Base-by-base conservation (phyloP, 495 filamentous ascomycete genomes). In the Astrothelium subdiscretum region DNA sequence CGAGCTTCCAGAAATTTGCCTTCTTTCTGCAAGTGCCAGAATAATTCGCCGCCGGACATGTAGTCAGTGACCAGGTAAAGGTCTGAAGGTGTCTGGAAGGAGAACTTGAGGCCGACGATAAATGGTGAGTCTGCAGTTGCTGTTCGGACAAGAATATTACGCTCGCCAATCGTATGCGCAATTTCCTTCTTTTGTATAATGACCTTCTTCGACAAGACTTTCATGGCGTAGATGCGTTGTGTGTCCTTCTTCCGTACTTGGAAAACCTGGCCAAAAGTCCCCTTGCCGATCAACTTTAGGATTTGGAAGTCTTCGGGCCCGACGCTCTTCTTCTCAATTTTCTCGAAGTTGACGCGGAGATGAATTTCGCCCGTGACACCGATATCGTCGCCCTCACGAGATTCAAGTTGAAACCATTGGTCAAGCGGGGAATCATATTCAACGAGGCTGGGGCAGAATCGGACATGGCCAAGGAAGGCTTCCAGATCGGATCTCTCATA, bases 141-240 rank as follows among this genome's bases (percentile, higher is more conserved):
- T 15, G 94, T 98, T 58, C 94, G 86, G 27, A 98, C 94, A 40
- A 98, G 78, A 62, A 98, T 98, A 71, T 98, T 98, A 32, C 94
- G 85, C 75, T 98, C 95, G 61, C 94, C 94, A 18, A 98, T 82
- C 1, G 94, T 98, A 74, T 98, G 94, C 20, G 91, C 90, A 48
- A 98, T 90, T 75, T 98, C 94, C 75, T 98, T 98, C 82, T 98
- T 98, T 75, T 98, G 94, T 18, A 98, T 94, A 61, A 98, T 97
- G 58, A 98, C 94, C 79, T 97, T 98, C 81, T 98, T 98, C 12
- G 92, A 96, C 24, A 98, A 78, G 1, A 97, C 92, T 72, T 98
- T 98, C 94, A 98, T 98, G 43, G 94, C 94, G 67, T 97, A 98
- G 62, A 98, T 96, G 22, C 95, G 85, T 66, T 85, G 83, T 1